These are phyloP conservation scores for Liquidambar formosana DNA, from an alignment of 164 flowering plant genomes.

Conservation along the genomic window DNA sequence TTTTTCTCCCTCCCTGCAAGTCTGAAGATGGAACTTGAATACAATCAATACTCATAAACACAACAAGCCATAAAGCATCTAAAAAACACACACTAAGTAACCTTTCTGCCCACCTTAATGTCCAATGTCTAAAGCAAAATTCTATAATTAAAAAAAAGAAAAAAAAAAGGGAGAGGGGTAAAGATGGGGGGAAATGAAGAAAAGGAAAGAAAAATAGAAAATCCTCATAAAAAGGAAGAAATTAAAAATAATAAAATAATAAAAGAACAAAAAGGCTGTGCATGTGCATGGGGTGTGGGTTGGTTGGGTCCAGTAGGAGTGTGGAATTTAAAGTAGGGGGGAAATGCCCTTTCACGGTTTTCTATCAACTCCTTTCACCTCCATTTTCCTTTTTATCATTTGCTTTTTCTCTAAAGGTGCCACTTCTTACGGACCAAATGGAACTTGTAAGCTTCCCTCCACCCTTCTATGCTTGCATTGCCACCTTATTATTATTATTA, in stretches of 20 bases:
- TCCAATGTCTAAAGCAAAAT: slow-evolving; percentile 1
- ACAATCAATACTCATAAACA: too few species aligned
- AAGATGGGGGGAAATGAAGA: too few species aligned
- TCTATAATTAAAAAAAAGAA: too few species aligned
- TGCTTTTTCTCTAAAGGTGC: slow-evolving; percentile 17
- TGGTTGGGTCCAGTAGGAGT: slow-evolving; percentile 19
- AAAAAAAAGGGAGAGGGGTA: not conserved
- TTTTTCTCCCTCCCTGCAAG: too few species aligned
- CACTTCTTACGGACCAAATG: slow-evolving; percentile 12
- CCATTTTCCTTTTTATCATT: not conserved
- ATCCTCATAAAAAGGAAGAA: too few species aligned
- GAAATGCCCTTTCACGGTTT: slow-evolving; percentile 19
- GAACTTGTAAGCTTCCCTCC: slow-evolving; percentile 1
- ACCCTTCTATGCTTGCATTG: too few species aligned
- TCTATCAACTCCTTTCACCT: slow-evolving; percentile 14
- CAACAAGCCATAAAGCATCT: too few species aligned
- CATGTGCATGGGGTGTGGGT: not conserved
- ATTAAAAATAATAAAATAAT: too few species aligned
- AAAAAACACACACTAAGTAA: too few species aligned
- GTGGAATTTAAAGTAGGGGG: not conserved
- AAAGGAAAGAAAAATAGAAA: too few species aligned
- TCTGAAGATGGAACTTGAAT: too few species aligned
- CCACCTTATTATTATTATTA: too few species aligned
- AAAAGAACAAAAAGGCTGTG: not conserved
- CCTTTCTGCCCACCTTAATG: not conserved